phyloP scores from a whole-genome alignment of 1,139 yeast species.

The Yarrowia galli region DNA sequence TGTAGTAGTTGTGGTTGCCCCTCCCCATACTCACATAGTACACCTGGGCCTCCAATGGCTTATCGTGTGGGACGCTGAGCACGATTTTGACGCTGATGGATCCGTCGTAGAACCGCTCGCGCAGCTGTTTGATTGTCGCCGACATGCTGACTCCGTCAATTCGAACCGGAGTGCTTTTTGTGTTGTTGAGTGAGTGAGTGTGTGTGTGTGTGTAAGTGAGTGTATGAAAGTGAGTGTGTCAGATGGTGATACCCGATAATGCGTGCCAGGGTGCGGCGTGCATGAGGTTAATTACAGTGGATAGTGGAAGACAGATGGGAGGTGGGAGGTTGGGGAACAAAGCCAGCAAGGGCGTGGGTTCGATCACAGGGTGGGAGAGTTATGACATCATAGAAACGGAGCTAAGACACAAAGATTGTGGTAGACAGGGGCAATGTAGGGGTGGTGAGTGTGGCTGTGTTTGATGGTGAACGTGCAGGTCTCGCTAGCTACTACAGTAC shows the following conservation, averaged over 20 bases:
- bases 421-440: background rate
- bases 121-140: slow-evolving; percentile 33
- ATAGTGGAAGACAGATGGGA: no score
- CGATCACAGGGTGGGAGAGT: background rate
- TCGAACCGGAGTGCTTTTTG: background rate
- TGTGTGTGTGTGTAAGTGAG: no score
- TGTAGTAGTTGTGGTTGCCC: no score
- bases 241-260: slow-evolving; percentile 19
- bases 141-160: slow-evolving; percentile 23
- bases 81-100: slow-evolving; percentile 41
- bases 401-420: background rate
- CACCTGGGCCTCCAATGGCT: slow-evolving; percentile 5
- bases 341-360: slow-evolving; percentile 13
- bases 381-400: background rate
- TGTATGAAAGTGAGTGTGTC: no score
- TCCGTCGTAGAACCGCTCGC: slow-evolving; percentile 43
- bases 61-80: slow-evolving; percentile 41
- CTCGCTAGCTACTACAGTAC: no score
- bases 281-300: slow-evolving; percentile 16
- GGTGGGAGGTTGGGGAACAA: background rate
- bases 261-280: slow-evolving; percentile 35
- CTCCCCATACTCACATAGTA: slow-evolving; percentile 12
- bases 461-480: no score
- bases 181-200: background rate
- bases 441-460: no score